Evolutionary conservation across 192 early-diverging fungal species (phyloP), one percentile per base, ranked within the genome.

Genomic region (Rhizoclosmatium sp.): DNA sequence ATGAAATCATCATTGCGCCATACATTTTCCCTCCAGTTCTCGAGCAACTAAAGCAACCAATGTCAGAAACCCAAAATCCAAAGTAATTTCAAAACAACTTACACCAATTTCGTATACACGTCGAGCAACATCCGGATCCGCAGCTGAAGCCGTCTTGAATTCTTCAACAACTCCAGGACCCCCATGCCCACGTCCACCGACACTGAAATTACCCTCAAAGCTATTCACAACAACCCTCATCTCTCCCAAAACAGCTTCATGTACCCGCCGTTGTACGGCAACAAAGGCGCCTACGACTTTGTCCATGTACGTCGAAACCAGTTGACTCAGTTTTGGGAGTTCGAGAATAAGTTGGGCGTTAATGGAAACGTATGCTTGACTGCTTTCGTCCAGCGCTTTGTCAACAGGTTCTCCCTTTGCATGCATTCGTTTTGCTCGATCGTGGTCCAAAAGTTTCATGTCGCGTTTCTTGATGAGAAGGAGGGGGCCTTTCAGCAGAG

Each of bases 271-370:
- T 64, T 93, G 92, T 0, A 92, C 80, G 48, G 79, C 77, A 10
- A 85, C 84, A 75, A 93, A 87, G 31, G 89, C 85, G 71, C 83
- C 82, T 2, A 89, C 76, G 21, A 93, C 87, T 5, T 89, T 64
- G 47, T 92, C 88, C 70, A 92, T 86, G 79, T 92, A 93, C 72
- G 88, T 82, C 1, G 81, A 79, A 0, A 89, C 87, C 4, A 94
- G 76, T 44, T 73, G 72, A 42, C 91, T 75, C 59, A 94, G 92
- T 68, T 80, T 78, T 2, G 94, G 94, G 4, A 95, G 83, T 65
- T 95, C 92, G 64, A 93, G 91, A 61, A 90, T 75, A 5, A 95
- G 81, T 78, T 95, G 92, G 12, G 84, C 91, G 77, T 93, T 91
- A 69, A 95, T 89, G 1, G 90, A 88, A 2, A 66, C 71, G 66